These are phyloP conservation scores for Triticum aestivum DNA, from an alignment of 176 grass and related monocot species.

Conservation along the genomic window IWGSC_CS_RefSeq_v2.1 NC_057808.1:77713617-77714116, in stretches of 20 bases:
- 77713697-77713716: neutral
- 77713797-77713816: slow-evolving; percentile 28
- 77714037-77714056: slow-evolving; percentile 23
- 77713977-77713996: neutral
- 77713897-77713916: slow-evolving; percentile 1
- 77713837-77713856: neutral
- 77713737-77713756: slow-evolving; percentile 54
- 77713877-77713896: slow-evolving; percentile 14
- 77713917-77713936: neutral
- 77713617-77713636: neutral
- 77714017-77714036: slow-evolving; percentile 12
- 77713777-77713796: slow-evolving; percentile 31
- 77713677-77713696: slow-evolving; percentile 22
- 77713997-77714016: slow-evolving; percentile 23
- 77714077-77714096: neutral
- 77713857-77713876: slow-evolving; percentile 7
- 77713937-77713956: slow-evolving; percentile 1
- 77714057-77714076: slow-evolving; percentile 15
- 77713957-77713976: slow-evolving; percentile 32
- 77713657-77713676: slow-evolving; percentile 38
- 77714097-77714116: slow-evolving; percentile 21
- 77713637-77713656: neutral
- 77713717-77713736: slow-evolving; percentile 74
- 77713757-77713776: slow-evolving; percentile 39
- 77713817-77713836: neutral